Percentiles rank a stretch among this genome's conserved stretches.
Conservation (phyloP, 2,329 filamentous ascomycete species). For the Gaeumannomyces tritici region DNA sequence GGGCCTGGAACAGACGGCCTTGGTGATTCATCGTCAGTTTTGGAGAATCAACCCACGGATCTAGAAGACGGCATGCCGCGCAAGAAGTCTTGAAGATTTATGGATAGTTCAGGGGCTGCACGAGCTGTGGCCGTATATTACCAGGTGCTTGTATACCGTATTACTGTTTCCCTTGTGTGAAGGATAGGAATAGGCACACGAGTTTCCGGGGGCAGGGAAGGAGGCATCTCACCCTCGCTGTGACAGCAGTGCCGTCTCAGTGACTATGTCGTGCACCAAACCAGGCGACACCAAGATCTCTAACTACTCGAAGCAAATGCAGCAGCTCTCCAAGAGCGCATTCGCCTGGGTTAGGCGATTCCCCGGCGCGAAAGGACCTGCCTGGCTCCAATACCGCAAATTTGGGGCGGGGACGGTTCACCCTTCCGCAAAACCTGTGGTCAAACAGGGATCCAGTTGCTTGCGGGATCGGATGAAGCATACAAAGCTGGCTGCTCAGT, state of each 20-base stretch:
- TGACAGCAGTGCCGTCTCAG: slow-evolving; percentile 23
- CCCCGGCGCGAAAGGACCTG: neutral
- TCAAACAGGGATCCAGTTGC: slow-evolving; percentile 6
- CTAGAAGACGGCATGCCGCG: neutral
- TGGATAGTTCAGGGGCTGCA: too few species aligned
- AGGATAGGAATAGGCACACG: slow-evolving; percentile 23
- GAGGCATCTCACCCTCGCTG: slow-evolving; percentile 15
- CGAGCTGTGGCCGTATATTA: too few species aligned
- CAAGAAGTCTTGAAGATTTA: neutral
- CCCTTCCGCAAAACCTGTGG: too few species aligned
- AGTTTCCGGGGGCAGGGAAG: slow-evolving; percentile 5
- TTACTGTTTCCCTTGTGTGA: too few species aligned
- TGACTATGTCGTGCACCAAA: slow-evolving; percentile 35
- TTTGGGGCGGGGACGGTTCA: too few species aligned
- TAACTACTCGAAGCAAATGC: slow-evolving; percentile 35
- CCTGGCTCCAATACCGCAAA: too few species aligned
- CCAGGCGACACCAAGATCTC: slow-evolving; percentile 33
- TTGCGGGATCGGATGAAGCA: slow-evolving; percentile 31
- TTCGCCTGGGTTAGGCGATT: too few species aligned
- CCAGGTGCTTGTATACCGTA: too few species aligned
- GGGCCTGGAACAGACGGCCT: neutral
- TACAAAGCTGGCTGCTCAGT: slow-evolving; percentile 35
- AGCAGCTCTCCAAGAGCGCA: neutral
- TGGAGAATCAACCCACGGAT: neutral
- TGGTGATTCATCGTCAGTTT: neutral